These are phyloP conservation scores for Colletotrichum truncatum DNA, from an alignment of 2,329 filamentous ascomycete genomes.

Conservation along the genomic window DNA sequence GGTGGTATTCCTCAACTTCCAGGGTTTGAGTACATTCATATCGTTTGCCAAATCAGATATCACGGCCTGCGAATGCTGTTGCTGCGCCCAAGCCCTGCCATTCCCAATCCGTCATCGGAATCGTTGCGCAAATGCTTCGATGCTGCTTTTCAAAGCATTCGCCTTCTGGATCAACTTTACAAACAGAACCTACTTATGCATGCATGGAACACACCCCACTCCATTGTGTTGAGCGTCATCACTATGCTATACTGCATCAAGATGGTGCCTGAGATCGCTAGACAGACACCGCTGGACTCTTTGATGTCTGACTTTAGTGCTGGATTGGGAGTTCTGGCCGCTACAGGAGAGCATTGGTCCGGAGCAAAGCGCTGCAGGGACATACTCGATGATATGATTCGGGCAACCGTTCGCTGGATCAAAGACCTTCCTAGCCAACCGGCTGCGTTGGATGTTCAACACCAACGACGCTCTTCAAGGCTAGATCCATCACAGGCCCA, in stretches of 20 bases:
- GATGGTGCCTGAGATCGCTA: conserved; percentile 51
- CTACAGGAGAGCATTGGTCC: conserved; percentile 60
- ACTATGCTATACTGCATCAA: conserved; percentile 62
- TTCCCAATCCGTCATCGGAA: conserved; percentile 54
- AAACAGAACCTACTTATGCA: conserved; percentile 53
- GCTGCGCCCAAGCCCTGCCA: conserved; percentile 59
- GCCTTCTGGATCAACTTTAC: conserved; percentile 53
- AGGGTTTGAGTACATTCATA: conserved; percentile 36
- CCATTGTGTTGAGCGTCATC: conserved; percentile 55
- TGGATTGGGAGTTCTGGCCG: conserved; percentile 57
- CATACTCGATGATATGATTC: conserved; percentile 50
- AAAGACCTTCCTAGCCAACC: conserved; percentile 3
- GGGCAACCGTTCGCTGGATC: conserved; percentile 41
- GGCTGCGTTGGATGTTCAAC: background rate
- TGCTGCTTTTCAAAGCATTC: conserved; percentile 51
- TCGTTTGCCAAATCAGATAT: conserved; percentile 54
- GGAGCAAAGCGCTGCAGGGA: conserved; percentile 57
- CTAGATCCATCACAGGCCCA: background rate
- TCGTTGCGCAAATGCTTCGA: conserved; percentile 51
- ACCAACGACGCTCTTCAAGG: conserved; percentile 3
- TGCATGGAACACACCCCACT: conserved; percentile 58
- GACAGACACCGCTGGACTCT: conserved; percentile 35
- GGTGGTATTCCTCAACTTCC: background rate
- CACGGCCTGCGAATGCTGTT: conserved; percentile 59
- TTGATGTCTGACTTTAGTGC: conserved; percentile 52